These are phyloP conservation scores for Talaromyces stipitatus DNA, from an alignment of 495 filamentous ascomycete species.

Conservation along the genomic window DNA sequence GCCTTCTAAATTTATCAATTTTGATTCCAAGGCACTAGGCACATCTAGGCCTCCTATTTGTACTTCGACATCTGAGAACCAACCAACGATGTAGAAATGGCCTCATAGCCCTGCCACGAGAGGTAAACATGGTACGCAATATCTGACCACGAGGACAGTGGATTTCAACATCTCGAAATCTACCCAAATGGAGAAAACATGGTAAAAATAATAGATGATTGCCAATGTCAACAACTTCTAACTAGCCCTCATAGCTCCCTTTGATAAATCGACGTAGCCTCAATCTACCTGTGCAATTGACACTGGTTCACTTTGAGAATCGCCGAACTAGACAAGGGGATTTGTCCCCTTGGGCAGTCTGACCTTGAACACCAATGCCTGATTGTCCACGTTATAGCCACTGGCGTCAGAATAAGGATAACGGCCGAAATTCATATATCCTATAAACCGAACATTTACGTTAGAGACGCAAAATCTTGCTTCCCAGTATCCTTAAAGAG, in stretches of 20 bases:
- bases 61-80: no score
- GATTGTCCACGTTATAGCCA: slow-evolving; percentile 59
- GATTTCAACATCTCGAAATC: no score
- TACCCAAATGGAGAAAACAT: no score
- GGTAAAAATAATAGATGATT: no score
- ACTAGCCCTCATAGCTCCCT: background rate
- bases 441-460: slow-evolving; percentile 21
- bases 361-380: slow-evolving; percentile 67
- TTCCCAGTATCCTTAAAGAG: background rate
- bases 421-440: slow-evolving; percentile 55
- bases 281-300: background rate
- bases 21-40: no score
- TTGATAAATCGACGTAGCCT: background rate
- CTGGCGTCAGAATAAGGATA: slow-evolving; percentile 53
- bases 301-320: background rate
- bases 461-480: background rate
- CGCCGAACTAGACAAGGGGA: background rate
- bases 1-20: no score
- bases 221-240: no score
- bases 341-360: slow-evolving; percentile 26
- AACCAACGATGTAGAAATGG: no score
- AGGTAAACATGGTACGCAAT: no score
- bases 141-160: no score
- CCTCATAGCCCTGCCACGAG: no score
- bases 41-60: no score